phyloP scores from a whole-genome alignment of 495 filamentous ascomycete species.

The Penicillium fimorum region DNA sequence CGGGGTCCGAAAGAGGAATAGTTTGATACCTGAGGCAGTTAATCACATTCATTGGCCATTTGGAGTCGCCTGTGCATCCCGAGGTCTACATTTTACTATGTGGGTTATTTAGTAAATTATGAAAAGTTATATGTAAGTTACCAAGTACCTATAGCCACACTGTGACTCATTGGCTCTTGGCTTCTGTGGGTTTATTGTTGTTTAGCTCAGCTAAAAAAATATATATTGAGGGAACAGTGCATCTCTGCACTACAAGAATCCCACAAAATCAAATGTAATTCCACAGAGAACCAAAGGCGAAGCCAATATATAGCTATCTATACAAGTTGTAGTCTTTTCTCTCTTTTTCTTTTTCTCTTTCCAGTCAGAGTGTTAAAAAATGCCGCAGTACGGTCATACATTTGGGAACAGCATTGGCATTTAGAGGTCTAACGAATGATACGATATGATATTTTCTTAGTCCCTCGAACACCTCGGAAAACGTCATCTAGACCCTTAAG shows the following conservation, averaged over 20 bases:
- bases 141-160: background rate
- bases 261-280: background rate
- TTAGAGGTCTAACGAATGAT: too few relatives aligned
- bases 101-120: background rate
- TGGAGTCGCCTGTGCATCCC: background rate
- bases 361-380: background rate
- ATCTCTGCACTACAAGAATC: background rate
- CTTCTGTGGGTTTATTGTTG: background rate
- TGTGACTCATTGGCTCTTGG: background rate
- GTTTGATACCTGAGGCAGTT: conserved; percentile 8
- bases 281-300: too few relatives aligned
- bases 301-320: too few relatives aligned
- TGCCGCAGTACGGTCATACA: background rate
- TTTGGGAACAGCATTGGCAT: too few relatives aligned
- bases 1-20: conserved; percentile 38
- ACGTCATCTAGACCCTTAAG: background rate
- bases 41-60: background rate
- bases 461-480: background rate
- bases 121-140: background rate
- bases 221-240: background rate
- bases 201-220: background rate
- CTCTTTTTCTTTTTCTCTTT: too few relatives aligned
- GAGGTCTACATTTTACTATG: background rate
- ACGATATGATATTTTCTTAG: too few relatives aligned
- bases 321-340: too few relatives aligned